phyloP scores from a whole-genome alignment of 805 yeast species.

The Yarrowia sp. region DNA sequence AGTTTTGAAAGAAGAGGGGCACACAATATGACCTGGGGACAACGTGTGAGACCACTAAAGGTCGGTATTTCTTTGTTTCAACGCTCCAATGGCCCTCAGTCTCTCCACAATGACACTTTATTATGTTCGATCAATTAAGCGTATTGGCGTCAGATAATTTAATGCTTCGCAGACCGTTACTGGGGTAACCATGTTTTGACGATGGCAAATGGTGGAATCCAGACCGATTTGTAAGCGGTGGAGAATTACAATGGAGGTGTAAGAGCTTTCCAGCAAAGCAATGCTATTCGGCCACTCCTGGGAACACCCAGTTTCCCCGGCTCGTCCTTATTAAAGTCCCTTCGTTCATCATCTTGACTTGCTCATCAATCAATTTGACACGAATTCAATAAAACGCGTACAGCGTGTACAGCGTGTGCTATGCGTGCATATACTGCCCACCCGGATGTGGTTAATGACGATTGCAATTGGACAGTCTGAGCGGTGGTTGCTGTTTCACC shows the following conservation, averaged over 20 bases:
- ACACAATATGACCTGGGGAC: background rate
- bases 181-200: conserved; percentile 3
- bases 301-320: too few relatives aligned
- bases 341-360: background rate
- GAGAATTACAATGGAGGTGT: too few relatives aligned
- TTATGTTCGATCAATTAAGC: conserved; percentile 3
- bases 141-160: background rate
- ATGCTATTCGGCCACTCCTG: too few relatives aligned
- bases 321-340: too few relatives aligned
- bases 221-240: too few relatives aligned
- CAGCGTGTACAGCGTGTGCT: conserved; percentile 28
- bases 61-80: background rate
- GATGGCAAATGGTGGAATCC: background rate
- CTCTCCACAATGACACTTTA: too few relatives aligned
- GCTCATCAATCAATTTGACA: background rate
- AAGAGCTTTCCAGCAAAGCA: too few relatives aligned
- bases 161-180: background rate
- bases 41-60: background rate
- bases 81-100: too few relatives aligned
- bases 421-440: conserved; percentile 14
- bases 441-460: background rate
- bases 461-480: background rate
- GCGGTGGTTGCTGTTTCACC: background rate
- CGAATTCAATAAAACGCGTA: conserved; percentile 27
- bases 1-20: too few relatives aligned